Base-by-base conservation (phyloP, 148 eudicot species). In the Rhododendron henanense region DNA sequence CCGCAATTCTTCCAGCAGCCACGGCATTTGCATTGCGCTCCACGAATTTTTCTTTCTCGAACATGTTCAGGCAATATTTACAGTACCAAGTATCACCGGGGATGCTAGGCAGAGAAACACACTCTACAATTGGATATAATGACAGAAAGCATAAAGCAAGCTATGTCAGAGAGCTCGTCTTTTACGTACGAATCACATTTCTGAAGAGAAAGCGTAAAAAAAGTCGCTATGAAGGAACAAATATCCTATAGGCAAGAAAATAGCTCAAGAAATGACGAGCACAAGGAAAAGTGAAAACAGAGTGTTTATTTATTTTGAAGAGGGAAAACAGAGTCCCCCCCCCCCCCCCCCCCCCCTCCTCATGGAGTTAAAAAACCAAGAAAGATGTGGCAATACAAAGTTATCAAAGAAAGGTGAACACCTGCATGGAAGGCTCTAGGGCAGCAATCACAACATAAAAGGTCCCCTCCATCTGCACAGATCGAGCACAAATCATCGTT, bases 391-490 rank as follows among this genome's bases (percentile, higher is more conserved):
- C 28, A 63, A 44, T 28, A 61, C 3, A 14, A 67, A 78, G 55
- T 4, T 59, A 19, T 79, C 31, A 18, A 50, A 67, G 63, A 31
- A 53, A 69, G 35, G 77, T 7, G 69, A 83, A 31, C 48, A 97
- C 98, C 96, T 90, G 83, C 14, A 91, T 97, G 99, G 73, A 93
- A 97, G 47, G 95, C 92, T 86, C 99, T 93, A 19, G 96, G 98
- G 89, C 99, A 97, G 69, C 89, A 92, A 88, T 94, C 98, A 87
- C 99, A 97, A 79, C 92, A 89, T 80, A 95, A 61, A 65, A 97
- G 94, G 75, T 97, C 87, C 69, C 99, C 99, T 19, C 87, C 87
- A 77, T 90, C 93, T 65, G 82, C 87, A 82, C 99, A 97, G 63
- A 95, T 88, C 31, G 91, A 92, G 87, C 99, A 97, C 10, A 95